phyloP scores from a whole-genome alignment of 257 asterid species.

The Galeopsis tetrahit region DNA sequence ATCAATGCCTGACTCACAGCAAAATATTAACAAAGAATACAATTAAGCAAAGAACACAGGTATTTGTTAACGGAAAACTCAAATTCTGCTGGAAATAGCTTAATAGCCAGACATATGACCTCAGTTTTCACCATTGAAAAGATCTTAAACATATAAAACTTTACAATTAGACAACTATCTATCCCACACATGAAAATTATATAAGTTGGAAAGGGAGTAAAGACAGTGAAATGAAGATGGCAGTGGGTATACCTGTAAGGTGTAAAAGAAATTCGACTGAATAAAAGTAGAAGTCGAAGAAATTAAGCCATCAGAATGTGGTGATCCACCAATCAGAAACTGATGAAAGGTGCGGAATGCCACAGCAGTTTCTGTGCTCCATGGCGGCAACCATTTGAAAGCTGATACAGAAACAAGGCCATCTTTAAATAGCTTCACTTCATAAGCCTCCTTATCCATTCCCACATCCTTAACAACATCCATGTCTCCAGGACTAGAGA shows the following conservation, averaged over 20 bases:
- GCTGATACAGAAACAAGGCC: slow-evolving; percentile 86
- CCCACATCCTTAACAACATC: slow-evolving; percentile 44
- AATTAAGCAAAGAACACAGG: slow-evolving; percentile 14
- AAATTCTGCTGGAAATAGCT: slow-evolving; percentile 19
- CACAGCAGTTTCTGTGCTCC: slow-evolving; percentile 94
- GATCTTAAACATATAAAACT: slow-evolving; percentile 17
- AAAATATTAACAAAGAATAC: not conserved
- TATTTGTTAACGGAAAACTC: not conserved
- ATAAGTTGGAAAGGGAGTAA: slow-evolving; percentile 3
- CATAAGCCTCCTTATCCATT: slow-evolving; percentile 46
- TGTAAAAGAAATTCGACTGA: slow-evolving; percentile 54
- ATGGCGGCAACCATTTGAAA: slow-evolving; percentile 93
- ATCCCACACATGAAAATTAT: slow-evolving; percentile 21
- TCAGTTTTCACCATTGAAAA: slow-evolving; percentile 1
- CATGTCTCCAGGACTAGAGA: slow-evolving; percentile 41
- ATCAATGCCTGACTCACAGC: slow-evolving; percentile 14
- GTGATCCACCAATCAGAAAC: slow-evolving; percentile 73
- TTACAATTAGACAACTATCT: slow-evolving; percentile 14
- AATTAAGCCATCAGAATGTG: slow-evolving; percentile 52
- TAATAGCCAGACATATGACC: slow-evolving; percentile 26
- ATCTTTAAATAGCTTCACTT: slow-evolving; percentile 69
- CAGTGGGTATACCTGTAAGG: slow-evolving; percentile 61
- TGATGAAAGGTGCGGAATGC: slow-evolving; percentile 84
- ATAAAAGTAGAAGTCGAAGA: slow-evolving; percentile 42
- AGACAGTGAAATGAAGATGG: slow-evolving; percentile 25